A percentile compares a stretch with the other conserved stretches of the same genome.
Conservation (phyloP, 140 eudicot species). For the Artemisia princeps region DNA sequence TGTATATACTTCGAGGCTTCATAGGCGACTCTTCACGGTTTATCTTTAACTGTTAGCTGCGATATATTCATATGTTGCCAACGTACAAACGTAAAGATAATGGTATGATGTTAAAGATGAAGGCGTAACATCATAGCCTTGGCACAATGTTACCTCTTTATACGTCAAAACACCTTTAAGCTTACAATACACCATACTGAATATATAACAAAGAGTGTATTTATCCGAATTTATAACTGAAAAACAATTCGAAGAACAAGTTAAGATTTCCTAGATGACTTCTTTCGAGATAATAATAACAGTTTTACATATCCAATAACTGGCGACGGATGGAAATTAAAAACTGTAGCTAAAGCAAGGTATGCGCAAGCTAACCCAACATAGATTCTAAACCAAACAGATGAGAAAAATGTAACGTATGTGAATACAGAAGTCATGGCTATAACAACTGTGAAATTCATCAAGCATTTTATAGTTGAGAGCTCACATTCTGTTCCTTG, state of each 20-base stretch:
- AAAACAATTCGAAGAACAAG: conserved; percentile 3
- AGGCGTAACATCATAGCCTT: too few relatives aligned
- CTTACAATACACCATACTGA: too few relatives aligned
- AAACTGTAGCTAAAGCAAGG: conserved; percentile 46
- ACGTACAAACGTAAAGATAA: too few relatives aligned
- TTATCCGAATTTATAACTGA: background rate
- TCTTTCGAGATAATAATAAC: conserved; percentile 23
- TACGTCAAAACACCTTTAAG: too few relatives aligned
- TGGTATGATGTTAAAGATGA: too few relatives aligned
- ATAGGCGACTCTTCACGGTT: too few relatives aligned
- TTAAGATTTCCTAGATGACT: conserved; percentile 13
- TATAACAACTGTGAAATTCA: conserved; percentile 40
- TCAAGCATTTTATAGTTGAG: conserved; percentile 47
- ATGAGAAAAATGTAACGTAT: conserved; percentile 44
- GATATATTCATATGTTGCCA: too few relatives aligned
- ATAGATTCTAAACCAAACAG: conserved; percentile 63
- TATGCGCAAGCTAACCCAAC: conserved; percentile 44
- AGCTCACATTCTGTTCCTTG: conserved; percentile 58
- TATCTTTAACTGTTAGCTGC: too few relatives aligned
- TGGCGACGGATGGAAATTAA: conserved; percentile 18
- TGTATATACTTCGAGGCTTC: too few relatives aligned
- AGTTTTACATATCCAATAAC: conserved; percentile 28
- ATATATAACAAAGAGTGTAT: too few relatives aligned
- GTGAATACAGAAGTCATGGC: conserved; percentile 43
- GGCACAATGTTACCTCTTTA: too few relatives aligned